Conservation (phyloP, 768 basidiomycete genomes). For the Hypholoma sublateritium region DNA sequence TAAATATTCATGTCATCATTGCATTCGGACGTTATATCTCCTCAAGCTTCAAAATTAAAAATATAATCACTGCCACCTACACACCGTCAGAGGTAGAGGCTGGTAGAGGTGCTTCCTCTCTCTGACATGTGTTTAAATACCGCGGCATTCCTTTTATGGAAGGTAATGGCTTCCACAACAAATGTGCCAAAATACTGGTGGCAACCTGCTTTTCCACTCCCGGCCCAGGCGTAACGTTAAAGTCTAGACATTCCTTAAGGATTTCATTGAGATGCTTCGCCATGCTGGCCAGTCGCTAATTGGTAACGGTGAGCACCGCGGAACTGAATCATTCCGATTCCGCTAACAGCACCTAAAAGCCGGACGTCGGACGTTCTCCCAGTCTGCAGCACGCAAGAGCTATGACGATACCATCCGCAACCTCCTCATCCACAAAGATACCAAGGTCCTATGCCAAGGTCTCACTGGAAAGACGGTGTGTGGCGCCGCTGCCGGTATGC, state of each 20-base stretch:
- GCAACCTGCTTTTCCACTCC: background rate
- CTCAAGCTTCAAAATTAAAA: background rate
- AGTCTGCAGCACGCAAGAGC: conserved; percentile 67
- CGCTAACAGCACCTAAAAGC: conserved; percentile 28
- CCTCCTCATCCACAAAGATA: conserved; percentile 91
- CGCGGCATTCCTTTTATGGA: conserved; percentile 2
- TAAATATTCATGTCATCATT: conserved; percentile 12
- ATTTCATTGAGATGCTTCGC: conserved; percentile 49
- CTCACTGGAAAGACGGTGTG: conserved; percentile 94
- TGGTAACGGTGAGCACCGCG: conserved; percentile 43
- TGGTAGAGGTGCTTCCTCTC: no score
- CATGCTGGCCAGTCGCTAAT: conserved; percentile 59
- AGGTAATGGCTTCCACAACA: background rate
- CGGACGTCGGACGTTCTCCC: conserved; percentile 80
- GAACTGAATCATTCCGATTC: background rate
- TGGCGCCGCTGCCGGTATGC: background rate
- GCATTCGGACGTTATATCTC: conserved; percentile 1
- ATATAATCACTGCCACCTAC: background rate
- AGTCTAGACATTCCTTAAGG: conserved; percentile 2
- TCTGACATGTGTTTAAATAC: background rate
- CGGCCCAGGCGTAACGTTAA: conserved; percentile 4
- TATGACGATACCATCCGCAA: conserved; percentile 92
- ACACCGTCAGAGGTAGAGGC: background rate
- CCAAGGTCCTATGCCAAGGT: conserved; percentile 89
- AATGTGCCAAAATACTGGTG: conserved; percentile 3